A percentile compares a stretch with the other conserved stretches of the same genome.
Conservation (phyloP, 306 rosid genomes). For the Comarum palustre region DNA sequence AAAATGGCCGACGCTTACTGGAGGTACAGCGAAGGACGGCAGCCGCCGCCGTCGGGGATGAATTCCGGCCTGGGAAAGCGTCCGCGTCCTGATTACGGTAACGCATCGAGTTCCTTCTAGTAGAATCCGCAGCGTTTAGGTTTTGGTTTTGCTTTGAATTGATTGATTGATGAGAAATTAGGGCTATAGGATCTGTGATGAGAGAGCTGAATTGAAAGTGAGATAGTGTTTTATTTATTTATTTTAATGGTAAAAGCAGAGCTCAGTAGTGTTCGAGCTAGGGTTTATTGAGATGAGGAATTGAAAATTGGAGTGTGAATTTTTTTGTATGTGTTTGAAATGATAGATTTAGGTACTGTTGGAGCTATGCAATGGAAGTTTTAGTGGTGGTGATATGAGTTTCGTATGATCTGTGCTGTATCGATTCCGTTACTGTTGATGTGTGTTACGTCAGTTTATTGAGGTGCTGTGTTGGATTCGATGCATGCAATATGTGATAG, state of each 20-base stretch:
- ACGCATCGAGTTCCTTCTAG: neutral
- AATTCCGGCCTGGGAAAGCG: constrained; percentile 67
- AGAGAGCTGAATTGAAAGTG: constrained; percentile 2
- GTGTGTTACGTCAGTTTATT: neutral
- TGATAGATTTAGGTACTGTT: neutral
- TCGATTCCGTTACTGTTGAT: neutral
- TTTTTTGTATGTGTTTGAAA: neutral
- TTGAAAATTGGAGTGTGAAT: neutral
- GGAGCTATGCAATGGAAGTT: neutral
- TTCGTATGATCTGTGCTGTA: neutral
- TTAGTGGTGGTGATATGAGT: neutral
- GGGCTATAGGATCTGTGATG: constrained; percentile 23
- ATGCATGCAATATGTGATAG: neutral
- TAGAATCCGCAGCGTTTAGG: neutral
- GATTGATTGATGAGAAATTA: constrained; percentile 4
- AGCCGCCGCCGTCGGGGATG: constrained; percentile 46
- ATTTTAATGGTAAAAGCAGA: neutral
- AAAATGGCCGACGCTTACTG: constrained; percentile 82
- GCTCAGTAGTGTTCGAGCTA: constrained; percentile 6
- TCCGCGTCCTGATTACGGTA: constrained; percentile 79
- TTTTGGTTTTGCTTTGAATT: constrained; percentile 28
- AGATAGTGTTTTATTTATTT: too few relatives aligned
- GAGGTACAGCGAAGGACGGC: constrained; percentile 83
- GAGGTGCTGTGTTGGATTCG: neutral
- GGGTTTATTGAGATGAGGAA: constrained; percentile 1